Evolutionary conservation across 169 alveolate species (phyloP).

Genomic region (Plasmodium vinckei): DNA sequence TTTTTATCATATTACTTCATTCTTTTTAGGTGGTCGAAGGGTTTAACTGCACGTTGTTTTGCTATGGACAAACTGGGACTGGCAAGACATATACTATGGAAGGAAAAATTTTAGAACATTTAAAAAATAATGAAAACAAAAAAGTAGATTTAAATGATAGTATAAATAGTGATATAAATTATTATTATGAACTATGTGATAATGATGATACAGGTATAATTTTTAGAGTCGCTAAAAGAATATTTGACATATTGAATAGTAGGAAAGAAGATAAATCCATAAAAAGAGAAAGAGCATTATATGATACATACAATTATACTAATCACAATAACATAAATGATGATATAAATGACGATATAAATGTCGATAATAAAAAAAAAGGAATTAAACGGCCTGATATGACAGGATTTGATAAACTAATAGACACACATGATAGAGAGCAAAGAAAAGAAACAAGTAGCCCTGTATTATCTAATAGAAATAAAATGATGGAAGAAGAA

Average conservation of each 20-base stretch:
- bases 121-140: conserved; percentile 28
- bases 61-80: conserved; percentile 70
- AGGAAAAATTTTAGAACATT: conserved; percentile 35
- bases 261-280: conserved; percentile 28
- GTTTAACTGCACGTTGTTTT: conserved; percentile 57
- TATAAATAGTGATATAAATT: conserved; percentile 53
- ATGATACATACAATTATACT: too few species aligned
- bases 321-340: too few species aligned
- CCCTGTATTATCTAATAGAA: neutral
- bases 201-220: conserved; percentile 68
- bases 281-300: neutral
- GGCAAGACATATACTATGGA: conserved; percentile 71
- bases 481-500: too few species aligned
- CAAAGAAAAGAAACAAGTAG: neutral
- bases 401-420: neutral
- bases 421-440: too few species aligned
- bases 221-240: conserved; percentile 55
- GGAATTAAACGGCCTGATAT: neutral
- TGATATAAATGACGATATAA: neutral
- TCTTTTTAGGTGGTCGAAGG: conserved; percentile 65
- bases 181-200: conserved; percentile 53
- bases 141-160: conserved; percentile 57
- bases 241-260: conserved; percentile 27
- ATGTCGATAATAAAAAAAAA: neutral
- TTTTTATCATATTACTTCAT: neutral